Evolutionary conservation across 2,329 filamentous ascomycete genomes (phyloP), one percentile per base, ranked within the genome.

Genomic region (Torrubiellomyces zombiae): DNA sequence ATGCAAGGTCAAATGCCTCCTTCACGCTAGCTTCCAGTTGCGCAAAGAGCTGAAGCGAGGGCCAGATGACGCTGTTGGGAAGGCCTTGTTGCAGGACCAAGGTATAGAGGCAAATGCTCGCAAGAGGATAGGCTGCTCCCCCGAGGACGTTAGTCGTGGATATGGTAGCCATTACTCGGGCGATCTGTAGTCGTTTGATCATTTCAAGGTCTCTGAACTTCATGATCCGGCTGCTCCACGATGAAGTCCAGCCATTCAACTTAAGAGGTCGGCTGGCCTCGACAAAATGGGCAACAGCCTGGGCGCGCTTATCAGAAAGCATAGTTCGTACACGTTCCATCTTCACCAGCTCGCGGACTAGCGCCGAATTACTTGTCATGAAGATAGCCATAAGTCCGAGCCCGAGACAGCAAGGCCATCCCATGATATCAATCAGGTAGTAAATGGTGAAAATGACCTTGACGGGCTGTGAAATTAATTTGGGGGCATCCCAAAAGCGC

Each of bases 401-500:
- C 4, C 80, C 80, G 6, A 83, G 48, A 15, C 86, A 60, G 21
- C 79, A 83, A 0, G 82, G 66, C 55, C 77, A 82, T 0, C 83
- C 83, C 25, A 93, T 68, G 26, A 93, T 64, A 31, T 67, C 72
- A 5, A 93, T 60, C 9, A 71, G 52, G 9, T 80, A 63, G 36
- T 53, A 53, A 9, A 53, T 42, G 0, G 81, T 78, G 4, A 92
- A 56, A 2, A 82, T 41, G n/a, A 86, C 63, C 30, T 76, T 77
- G 10, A 89, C 48, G 0, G 83, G 83, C 32, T 77, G 79, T 3
- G 74, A 74, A 20, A 91, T 55, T 2, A 93, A 55, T n/a, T 60
- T 59, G 2, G 77, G 65, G 26, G 89, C 78, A 31, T 93, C 83
- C 83, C 83, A 93, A 38, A 93, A 89, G 21, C 78, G 57, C 40